Evolutionary conservation across 495 filamentous ascomycete species (phyloP).

Genomic region (Hyaloscypha bicolor): DNA sequence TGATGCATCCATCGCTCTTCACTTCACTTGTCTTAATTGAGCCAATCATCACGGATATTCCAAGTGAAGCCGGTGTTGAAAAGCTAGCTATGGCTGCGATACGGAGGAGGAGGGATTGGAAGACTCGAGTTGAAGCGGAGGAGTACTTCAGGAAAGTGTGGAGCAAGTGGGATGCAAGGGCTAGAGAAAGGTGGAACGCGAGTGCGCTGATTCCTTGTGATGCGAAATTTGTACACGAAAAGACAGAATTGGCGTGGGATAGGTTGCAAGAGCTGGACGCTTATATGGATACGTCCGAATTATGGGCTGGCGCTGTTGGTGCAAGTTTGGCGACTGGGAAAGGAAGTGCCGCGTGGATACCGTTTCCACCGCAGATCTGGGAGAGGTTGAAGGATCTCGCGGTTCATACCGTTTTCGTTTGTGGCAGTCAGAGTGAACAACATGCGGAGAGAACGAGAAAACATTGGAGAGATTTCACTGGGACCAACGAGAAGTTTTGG

Average conservation of each 20-base stretch:
- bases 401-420: background rate
- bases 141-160: constrained; percentile 59
- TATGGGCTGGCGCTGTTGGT: background rate
- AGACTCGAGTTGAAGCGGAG: constrained; percentile 58
- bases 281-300: background rate
- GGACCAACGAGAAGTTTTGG: constrained; percentile 61
- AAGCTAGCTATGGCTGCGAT: constrained; percentile 38
- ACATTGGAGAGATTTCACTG: constrained; percentile 49
- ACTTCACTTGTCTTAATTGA: constrained; percentile 76
- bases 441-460: background rate
- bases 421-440: background rate
- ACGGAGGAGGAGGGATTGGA: constrained; percentile 66
- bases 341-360: background rate
- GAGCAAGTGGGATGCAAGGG: constrained; percentile 68
- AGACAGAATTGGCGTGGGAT: background rate
- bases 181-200: constrained; percentile 61
- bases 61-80: constrained; percentile 45
- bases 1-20: constrained; percentile 82
- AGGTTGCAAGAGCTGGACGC: background rate
- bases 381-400: background rate
- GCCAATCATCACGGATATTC: constrained; percentile 62
- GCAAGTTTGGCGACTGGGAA: background rate
- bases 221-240: constrained; percentile 48
- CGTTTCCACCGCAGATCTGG: background rate
- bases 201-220: constrained; percentile 60